Evolutionary conservation across 2,329 filamentous ascomycete species (phyloP).

Genomic region (Trichothecium roseum): DNA sequence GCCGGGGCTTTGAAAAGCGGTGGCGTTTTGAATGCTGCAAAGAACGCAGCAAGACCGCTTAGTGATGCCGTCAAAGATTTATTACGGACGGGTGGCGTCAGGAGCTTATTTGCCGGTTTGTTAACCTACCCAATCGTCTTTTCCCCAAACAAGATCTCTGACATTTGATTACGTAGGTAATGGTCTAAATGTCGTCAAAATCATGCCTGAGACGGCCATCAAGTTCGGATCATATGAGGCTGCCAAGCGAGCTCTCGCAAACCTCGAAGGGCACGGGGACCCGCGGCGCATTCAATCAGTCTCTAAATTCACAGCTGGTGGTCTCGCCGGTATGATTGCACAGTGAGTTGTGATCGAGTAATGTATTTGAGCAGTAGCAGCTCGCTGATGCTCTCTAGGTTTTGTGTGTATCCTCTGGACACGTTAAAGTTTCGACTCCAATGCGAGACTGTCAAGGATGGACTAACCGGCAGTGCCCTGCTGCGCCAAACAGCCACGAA

Average conservation of each 20-base stretch:
- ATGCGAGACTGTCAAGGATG: slow-evolving; percentile 83
- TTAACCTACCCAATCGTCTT: slow-evolving; percentile 1
- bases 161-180: slow-evolving; percentile 54
- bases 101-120: slow-evolving; percentile 87
- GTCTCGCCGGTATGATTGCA: slow-evolving; percentile 85
- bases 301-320: slow-evolving; percentile 86
- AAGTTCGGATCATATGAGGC: slow-evolving; percentile 98
- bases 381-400: slow-evolving; percentile 32
- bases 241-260: slow-evolving; percentile 77
- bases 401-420: slow-evolving; percentile 90
- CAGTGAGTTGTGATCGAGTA: slow-evolving; percentile 48
- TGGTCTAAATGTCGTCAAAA: slow-evolving; percentile 90
- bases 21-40: slow-evolving; percentile 51
- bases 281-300: slow-evolving; percentile 67
- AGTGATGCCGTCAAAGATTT: slow-evolving; percentile 64
- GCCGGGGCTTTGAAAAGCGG: slow-evolving; percentile 61
- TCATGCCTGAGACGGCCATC: slow-evolving; percentile 97
- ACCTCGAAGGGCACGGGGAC: slow-evolving; percentile 80
- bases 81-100: slow-evolving; percentile 75
- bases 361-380: not conserved
- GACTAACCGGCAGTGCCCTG: slow-evolving; percentile 71
- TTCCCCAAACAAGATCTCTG: not conserved
- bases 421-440: slow-evolving; percentile 77
- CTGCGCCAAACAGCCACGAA: slow-evolving; percentile 75
- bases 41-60: slow-evolving; percentile 59